Conservation (phyloP, 768 basidiomycete genomes). For the Rhizopogon vulgaris region DNA sequence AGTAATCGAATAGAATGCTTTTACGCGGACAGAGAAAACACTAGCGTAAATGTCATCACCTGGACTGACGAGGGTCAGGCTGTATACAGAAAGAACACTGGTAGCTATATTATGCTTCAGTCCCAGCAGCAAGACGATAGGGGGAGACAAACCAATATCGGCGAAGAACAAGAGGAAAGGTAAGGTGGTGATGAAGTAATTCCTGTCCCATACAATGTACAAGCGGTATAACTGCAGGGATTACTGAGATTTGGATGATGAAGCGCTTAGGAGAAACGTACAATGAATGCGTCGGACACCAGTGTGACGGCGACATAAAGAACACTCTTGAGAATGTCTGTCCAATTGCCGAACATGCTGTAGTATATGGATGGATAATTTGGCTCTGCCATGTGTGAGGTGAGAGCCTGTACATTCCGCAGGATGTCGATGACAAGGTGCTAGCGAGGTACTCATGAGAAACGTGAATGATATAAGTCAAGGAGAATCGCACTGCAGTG, state of each 20-base stretch:
- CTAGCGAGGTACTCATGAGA: constrained; percentile 3
- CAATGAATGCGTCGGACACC: constrained; percentile 21
- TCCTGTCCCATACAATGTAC: constrained; percentile 18
- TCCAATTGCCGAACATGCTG: constrained; percentile 8
- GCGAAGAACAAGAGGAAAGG: constrained; percentile 17
- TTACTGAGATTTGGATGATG: background rate
- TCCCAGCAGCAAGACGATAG: background rate
- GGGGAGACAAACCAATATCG: constrained; percentile 14
- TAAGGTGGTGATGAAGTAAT: constrained; percentile 5
- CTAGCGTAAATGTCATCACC: constrained; percentile 14
- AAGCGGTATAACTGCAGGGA: constrained; percentile 14
- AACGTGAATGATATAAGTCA: background rate
- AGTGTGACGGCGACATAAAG: constrained; percentile 17
- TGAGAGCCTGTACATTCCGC: constrained; percentile 17
- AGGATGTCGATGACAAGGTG: constrained; percentile 17
- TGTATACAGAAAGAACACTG: constrained; percentile 10
- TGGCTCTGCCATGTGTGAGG: constrained; percentile 1
- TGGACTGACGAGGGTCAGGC: constrained; percentile 9
- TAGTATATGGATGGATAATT: constrained; percentile 15
- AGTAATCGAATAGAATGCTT: constrained; percentile 19
- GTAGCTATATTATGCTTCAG: constrained; percentile 5
- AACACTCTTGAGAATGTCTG: constrained; percentile 15
- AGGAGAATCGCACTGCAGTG: constrained; percentile 1
- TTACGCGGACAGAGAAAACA: constrained; percentile 12
- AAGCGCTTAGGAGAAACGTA: constrained; percentile 2